Conservation (phyloP, 345 rosid genomes). For the Durio zibethinus region DNA sequence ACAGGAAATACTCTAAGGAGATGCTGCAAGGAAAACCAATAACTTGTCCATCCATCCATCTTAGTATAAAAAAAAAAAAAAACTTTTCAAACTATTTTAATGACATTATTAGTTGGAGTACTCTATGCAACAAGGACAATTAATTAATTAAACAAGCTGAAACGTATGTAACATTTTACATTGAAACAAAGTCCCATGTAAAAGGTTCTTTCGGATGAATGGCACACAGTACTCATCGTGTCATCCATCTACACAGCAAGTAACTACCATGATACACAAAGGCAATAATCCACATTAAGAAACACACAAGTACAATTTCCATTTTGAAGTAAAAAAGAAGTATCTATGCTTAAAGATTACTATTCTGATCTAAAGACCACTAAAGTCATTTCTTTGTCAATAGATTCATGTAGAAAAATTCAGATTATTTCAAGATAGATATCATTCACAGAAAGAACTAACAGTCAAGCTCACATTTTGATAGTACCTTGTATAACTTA, state of each 20-base stretch:
- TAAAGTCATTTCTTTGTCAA: neutral
- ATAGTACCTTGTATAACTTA: neutral
- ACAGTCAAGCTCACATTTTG: neutral
- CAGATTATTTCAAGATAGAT: neutral
- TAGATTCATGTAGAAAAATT: neutral
- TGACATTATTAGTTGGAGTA: neutral
- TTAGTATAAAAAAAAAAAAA: too few relatives aligned
- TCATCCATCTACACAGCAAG: neutral
- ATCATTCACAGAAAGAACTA: neutral
- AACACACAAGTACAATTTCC: neutral
- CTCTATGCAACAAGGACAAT: neutral
- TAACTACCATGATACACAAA: neutral
- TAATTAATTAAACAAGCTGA: neutral
- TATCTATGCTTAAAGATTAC: neutral
- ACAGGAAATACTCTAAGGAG: slow-evolving; percentile 87
- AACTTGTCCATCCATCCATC: neutral
- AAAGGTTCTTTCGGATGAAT: neutral
- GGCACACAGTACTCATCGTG: too few relatives aligned
- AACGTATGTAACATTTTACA: neutral
- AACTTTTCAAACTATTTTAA: too few relatives aligned
- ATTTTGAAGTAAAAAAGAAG: neutral
- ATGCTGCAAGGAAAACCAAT: slow-evolving; percentile 53
- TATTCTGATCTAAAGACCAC: neutral
- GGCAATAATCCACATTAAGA: neutral
- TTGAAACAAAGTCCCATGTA: neutral